phyloP scores from a whole-genome alignment of 2,329 filamentous ascomycete genomes.

The Penicillium oxalicum region DNA sequence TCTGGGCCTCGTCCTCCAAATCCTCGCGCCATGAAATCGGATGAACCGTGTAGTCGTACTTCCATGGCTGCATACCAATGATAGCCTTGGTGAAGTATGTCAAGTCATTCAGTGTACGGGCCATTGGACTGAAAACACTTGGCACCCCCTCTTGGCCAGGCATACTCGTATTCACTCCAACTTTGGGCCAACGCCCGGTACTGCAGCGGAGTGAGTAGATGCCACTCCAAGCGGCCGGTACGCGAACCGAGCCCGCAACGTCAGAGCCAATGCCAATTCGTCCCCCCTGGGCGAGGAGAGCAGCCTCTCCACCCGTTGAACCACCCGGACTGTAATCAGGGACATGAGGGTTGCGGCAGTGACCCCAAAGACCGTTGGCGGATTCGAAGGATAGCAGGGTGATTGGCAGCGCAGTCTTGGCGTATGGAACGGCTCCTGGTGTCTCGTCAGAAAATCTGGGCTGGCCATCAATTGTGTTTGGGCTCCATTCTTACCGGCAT shows the following conservation, averaged over 20 bases:
- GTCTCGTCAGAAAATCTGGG: not conserved
- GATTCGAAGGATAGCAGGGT: constrained; percentile 84
- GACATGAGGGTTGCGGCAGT: constrained; percentile 76
- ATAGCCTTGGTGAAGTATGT: constrained; percentile 76
- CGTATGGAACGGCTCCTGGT: constrained; percentile 73
- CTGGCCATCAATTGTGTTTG: too few species aligned
- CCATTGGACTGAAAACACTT: constrained; percentile 88
- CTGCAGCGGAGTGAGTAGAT: constrained; percentile 84
- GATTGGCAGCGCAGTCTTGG: constrained; percentile 85
- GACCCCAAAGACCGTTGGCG: constrained; percentile 73
- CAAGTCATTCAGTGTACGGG: constrained; percentile 74
- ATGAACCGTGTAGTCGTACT: constrained; percentile 78
- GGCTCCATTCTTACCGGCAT: constrained; percentile 52
- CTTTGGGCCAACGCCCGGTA: constrained; percentile 84
- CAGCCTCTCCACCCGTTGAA: constrained; percentile 78
- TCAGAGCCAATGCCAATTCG: constrained; percentile 87
- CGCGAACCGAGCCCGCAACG: constrained; percentile 81
- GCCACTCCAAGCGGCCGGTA: constrained; percentile 81
- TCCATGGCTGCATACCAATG: constrained; percentile 79
- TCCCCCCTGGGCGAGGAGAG: constrained; percentile 72
- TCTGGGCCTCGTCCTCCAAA: constrained; percentile 52
- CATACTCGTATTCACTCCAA: constrained; percentile 80
- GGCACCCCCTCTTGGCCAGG: constrained; percentile 85
- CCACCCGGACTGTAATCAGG: constrained; percentile 80
- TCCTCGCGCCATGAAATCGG: constrained; percentile 72